Evolutionary conservation across 257 asterid genomes (phyloP), one percentile per base, ranked within the genome.

Genomic region (Nicotiana attenuata): DNA sequence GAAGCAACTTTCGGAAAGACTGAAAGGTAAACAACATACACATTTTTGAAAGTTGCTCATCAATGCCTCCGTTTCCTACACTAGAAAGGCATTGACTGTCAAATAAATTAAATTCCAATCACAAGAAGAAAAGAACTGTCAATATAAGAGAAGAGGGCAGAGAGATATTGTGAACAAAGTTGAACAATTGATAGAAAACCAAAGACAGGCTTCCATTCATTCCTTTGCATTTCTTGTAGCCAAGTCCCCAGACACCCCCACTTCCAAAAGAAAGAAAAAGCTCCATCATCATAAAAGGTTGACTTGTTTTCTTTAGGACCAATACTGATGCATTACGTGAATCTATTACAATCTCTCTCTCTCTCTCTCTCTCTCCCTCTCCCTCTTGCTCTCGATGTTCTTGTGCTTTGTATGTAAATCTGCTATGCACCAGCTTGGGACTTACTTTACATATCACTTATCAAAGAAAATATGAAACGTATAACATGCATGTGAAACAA

Each of bases 1-100:
- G 99, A 85, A 96, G 82, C 89, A 94, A 83, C 90, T 96, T 96
- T 76, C 94, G 91, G 82, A 96, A 76, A 77, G 99, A 94, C 88
- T 96, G 99, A 77, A 92, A 79, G 55, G 98, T 96, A 86, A 96
- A 92, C 82, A 96, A 77, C 90, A 80, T 82, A 81, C 98, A 94
- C 97, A 96, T 91, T 82, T 90, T 90, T 50, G 92, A 89, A 76
- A 96, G 98, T 14, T 88, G 91, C 81, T 82, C 83, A 85, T 96
- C 98, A 88, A 89, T 85, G 71, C 83, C 86, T 86, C 82, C 29
- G 67, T 69, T 88, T 82, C 94, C 96, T 66, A 89, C 80, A 83
- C 98, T 96, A 94, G 82, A 85, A 75, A 78, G 87, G 55, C 56
- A 82, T 78, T 57, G 76, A 41, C 78, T 59, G 69, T 85, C 76